Evolutionary conservation across 2,329 filamentous ascomycete species (phyloP), one percentile per base, ranked within the genome.

Genomic region (Diplodia sapinea): DNA sequence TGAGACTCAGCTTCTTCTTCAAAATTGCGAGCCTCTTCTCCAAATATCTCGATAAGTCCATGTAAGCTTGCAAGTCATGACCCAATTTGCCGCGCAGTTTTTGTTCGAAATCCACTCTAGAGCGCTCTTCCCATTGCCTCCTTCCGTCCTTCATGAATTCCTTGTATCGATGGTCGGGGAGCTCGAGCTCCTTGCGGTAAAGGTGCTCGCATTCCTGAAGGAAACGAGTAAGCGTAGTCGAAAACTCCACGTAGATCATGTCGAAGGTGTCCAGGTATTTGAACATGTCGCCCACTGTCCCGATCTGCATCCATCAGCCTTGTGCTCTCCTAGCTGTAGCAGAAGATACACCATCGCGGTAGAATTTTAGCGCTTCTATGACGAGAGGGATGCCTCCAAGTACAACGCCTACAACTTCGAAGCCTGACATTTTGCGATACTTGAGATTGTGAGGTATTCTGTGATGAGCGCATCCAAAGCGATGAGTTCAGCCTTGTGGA

Each of bases 321-420:
- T 11, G 3, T 11, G 20, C 26, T 5, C 49, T 13, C 3, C 9
- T 26, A 12, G 20, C 12, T 26, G n/a, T 9, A 23, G 31, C 47
- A 50, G 33, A 62, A 15, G 31, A 49, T 40, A 65, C 68, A 7
- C 68, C 68, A 13, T 69, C 65, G 2, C 31, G 26, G 43, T 71
- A 71, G 29, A 54, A 47, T 38, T 72, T 63, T 13, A 70, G 63
- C 15, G 38, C 64, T 43, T 40, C 26, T 17, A 71, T 67, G 13
- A 72, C 26, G 13, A 73, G 47, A n/a, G 71, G 72, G 47, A 72
- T 63, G 7, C 68, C 61, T 8, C 69, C 71, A 13, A 73, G 67
- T 5, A 72, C 68, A 6, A 71, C 65, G 4, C 70, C 71, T 7
- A 68, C 66, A 12, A 72, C 38, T 33, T 73, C 70, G 38, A 71